Base-by-base conservation (phyloP, 1,284 basidiomycete genomes). In the Ceratobasidium sp. region DNA sequence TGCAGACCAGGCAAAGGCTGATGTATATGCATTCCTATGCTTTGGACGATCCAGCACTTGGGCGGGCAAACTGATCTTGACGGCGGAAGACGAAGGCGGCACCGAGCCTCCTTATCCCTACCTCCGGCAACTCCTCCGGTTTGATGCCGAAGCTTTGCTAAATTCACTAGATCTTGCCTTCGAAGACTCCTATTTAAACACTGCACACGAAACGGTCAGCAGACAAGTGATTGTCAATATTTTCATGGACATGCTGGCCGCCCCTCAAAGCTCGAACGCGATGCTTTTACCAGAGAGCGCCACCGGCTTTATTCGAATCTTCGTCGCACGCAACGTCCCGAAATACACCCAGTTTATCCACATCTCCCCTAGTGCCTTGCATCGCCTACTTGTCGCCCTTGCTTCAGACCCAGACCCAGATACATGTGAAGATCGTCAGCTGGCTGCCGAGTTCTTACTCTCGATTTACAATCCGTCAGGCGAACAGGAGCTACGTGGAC, bases 141-240 rank as follows among this genome's bases (percentile, higher is more conserved):
- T 98, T 82, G 97, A 99, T 83, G 90, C 97, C 3, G 98, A 99
- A 84, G 95, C 96, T 0, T 94, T 98, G 83, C 90, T 99, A 14
- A 96, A 99, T 83, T 92, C 94, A 0, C 88, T 99, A 80, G 98
- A 99, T 84, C 90, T 97, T 71, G 96, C 95, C 0, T 97, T 99
- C 81, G 98, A 99, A 84, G 96, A 98, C 82, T 86, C 92, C 0
- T 97, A 94, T 84, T 89, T 99, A 30, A 96, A 97, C 82, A 94
- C 95, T 76, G 89, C 93, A 67, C 86, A 89, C 0, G 87, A 88
- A 68, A 86, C 86, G 33, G 88, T 93, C 75, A 95, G 89, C 80
- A 92, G 98, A 48, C 92, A 97, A 77, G 88, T 93, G 68, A 92
- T 99, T 78, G 87, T 98, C 81, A 93, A 94, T 80, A 92, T 96